Percentiles rank a stretch among this genome's conserved stretches.
Conservation (phyloP, 2,329 filamentous ascomycete genomes). For the Hymenoscyphus scutula region DNA sequence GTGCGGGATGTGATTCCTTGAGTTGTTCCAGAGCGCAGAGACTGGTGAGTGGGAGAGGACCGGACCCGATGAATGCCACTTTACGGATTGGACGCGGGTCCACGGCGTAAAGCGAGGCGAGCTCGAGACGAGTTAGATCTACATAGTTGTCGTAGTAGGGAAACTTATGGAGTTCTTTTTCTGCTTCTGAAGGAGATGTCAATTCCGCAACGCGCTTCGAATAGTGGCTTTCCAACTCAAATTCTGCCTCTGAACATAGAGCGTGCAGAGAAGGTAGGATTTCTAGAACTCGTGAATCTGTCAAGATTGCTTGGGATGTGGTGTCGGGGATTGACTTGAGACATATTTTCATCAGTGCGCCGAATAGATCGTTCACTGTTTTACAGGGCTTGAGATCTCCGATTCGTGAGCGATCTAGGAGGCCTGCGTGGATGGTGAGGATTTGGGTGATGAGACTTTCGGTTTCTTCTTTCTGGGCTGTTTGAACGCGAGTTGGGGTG, state of each 20-base stretch:
- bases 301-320: conserved; percentile 22
- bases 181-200: conserved; percentile 4
- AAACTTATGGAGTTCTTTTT: conserved; percentile 38
- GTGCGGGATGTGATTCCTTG: background rate
- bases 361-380: conserved; percentile 38
- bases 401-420: background rate
- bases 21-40: conserved; percentile 43
- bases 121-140: conserved; percentile 47
- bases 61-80: conserved; percentile 50
- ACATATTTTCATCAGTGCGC: conserved; percentile 40
- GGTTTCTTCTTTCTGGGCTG: background rate
- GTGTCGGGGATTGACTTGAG: conserved; percentile 31
- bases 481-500: background rate
- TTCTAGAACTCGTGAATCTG: conserved; percentile 26
- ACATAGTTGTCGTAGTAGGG: conserved; percentile 51
- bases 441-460: background rate
- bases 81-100: conserved; percentile 32
- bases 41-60: conserved; percentile 48
- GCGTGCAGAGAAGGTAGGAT: conserved; percentile 41
- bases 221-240: conserved; percentile 46
- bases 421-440: background rate
- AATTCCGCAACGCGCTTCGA: conserved; percentile 38
- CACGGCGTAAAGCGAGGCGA: conserved; percentile 40
- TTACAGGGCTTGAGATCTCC: conserved; percentile 35
- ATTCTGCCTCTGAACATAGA: conserved; percentile 46